Percentiles rank a stretch among this genome's conserved stretches.
These are phyloP conservation scores for Gaeumannomyces tritici DNA, from an alignment of 2,329 filamentous ascomycete species.

Conservation along the genomic window DNA sequence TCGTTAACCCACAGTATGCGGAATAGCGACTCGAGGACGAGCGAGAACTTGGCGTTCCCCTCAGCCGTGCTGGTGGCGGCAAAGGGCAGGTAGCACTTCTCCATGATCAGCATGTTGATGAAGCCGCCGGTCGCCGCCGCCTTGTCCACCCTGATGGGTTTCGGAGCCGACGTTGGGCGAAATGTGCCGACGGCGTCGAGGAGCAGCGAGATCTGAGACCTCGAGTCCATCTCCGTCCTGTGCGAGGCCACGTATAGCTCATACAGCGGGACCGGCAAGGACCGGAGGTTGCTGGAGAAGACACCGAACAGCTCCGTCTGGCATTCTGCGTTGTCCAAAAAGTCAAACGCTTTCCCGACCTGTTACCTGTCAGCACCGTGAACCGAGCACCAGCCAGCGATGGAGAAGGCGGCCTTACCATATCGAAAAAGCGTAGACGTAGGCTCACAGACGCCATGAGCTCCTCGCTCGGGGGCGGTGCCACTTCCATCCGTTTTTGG, in stretches of 20 bases:
- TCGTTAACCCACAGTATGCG: slow-evolving; percentile 36
- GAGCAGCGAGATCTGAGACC: slow-evolving; percentile 26
- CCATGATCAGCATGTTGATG: slow-evolving; percentile 35
- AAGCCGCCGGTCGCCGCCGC: slow-evolving; percentile 25
- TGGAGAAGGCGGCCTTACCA: slow-evolving; percentile 27
- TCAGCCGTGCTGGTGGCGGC: slow-evolving; percentile 51
- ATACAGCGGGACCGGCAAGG: slow-evolving; percentile 49
- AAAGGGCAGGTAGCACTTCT: slow-evolving; percentile 54
- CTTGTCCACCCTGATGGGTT: slow-evolving; percentile 29
- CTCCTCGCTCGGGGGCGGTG: slow-evolving; percentile 1
- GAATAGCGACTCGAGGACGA: slow-evolving; percentile 58
- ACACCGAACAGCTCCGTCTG: not conserved
- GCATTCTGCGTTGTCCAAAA: not conserved
- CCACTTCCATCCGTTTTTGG: slow-evolving; percentile 23
- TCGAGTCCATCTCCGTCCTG: slow-evolving; percentile 21
- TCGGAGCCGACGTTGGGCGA: slow-evolving; percentile 30
- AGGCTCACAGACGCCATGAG: slow-evolving; percentile 47
- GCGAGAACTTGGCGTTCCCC: slow-evolving; percentile 65
- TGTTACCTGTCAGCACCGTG: not conserved
- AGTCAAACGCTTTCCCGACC: not conserved
- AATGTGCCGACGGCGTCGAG: slow-evolving; percentile 33
- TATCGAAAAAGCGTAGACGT: slow-evolving; percentile 52
- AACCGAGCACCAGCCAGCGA: not conserved
- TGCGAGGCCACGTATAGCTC: slow-evolving; percentile 39
- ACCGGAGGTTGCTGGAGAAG: slow-evolving; percentile 29